A percentile compares a stretch with the other conserved stretches of the same genome.
Conservation (phyloP, 2,329 filamentous ascomycete genomes). For the Curvularia verruculosa region DNA sequence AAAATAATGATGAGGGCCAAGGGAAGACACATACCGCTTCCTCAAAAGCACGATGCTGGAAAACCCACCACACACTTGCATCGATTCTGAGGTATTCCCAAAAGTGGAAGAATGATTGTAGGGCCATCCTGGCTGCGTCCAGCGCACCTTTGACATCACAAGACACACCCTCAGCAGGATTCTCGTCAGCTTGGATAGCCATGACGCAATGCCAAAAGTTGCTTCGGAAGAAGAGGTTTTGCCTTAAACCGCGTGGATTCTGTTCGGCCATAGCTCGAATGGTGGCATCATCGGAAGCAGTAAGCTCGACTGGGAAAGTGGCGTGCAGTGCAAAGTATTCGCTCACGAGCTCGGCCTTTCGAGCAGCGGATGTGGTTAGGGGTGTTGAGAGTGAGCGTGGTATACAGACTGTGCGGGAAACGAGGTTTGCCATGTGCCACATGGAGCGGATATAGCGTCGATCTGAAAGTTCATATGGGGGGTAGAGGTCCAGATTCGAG, state of each 20-base stretch:
- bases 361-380: slow-evolving; percentile 69
- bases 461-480: slow-evolving; percentile 48
- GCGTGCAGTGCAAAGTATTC: slow-evolving; percentile 74
- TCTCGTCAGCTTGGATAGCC: slow-evolving; percentile 75
- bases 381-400: slow-evolving; percentile 76
- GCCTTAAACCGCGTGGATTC: slow-evolving; percentile 71
- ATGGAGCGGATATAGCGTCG: slow-evolving; percentile 71
- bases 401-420: slow-evolving; percentile 77
- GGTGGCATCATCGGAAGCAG: slow-evolving; percentile 68
- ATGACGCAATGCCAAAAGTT: slow-evolving; percentile 86
- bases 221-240: slow-evolving; percentile 78
- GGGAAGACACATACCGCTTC: slow-evolving; percentile 71
- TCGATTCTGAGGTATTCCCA: slow-evolving; percentile 72
- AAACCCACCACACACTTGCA: slow-evolving; percentile 83
- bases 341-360: slow-evolving; percentile 72
- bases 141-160: slow-evolving; percentile 71
- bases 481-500: slow-evolving; percentile 46
- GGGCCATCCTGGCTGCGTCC: slow-evolving; percentile 76
- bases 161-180: slow-evolving; percentile 58
- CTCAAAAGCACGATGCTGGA: slow-evolving; percentile 79
- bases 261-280: slow-evolving; percentile 63
- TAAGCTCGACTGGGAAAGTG: slow-evolving; percentile 74
- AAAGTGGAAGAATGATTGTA: slow-evolving; percentile 75
- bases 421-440: slow-evolving; percentile 79
- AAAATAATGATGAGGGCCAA: not conserved